Evolutionary conservation across 2,329 filamentous ascomycete species (phyloP).

Genomic region (Aureobasidium sp.): DNA sequence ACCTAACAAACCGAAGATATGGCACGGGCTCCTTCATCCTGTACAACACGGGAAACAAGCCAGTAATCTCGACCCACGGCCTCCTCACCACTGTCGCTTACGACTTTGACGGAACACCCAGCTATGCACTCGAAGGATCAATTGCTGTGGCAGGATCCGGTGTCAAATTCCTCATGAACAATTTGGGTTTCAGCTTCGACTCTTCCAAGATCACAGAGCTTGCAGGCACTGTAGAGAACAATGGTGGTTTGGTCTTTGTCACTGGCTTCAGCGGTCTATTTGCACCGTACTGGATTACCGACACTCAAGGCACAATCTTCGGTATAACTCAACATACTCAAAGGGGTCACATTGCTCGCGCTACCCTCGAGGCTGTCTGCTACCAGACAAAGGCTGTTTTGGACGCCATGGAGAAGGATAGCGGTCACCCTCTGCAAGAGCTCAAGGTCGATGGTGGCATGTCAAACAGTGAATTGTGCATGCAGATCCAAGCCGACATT

Average conservation of each 20-base stretch:
- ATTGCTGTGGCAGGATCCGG: conserved; percentile 73
- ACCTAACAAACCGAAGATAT: conserved; percentile 7
- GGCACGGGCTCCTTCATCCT: conserved; percentile 81
- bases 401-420: conserved; percentile 84
- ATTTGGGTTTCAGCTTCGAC: conserved; percentile 58
- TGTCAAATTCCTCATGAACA: conserved; percentile 51
- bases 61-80: conserved; percentile 77
- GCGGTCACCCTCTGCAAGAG: conserved; percentile 63
- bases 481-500: conserved; percentile 86
- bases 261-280: conserved; percentile 88
- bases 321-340: conserved; percentile 59
- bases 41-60: conserved; percentile 79
- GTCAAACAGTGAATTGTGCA: conserved; percentile 80
- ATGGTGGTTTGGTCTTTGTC: conserved; percentile 76
- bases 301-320: conserved; percentile 77
- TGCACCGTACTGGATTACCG: conserved; percentile 91
- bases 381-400: conserved; percentile 90
- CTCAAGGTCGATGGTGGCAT: conserved; percentile 84
- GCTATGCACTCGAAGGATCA: conserved; percentile 74
- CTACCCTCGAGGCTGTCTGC: conserved; percentile 84
- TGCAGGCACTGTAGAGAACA: conserved; percentile 61
- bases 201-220: conserved; percentile 58
- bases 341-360: conserved; percentile 78
- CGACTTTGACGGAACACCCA: conserved; percentile 64
- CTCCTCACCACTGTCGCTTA: conserved; percentile 83